Evolutionary conservation across 2,329 filamentous ascomycete genomes (phyloP).

Genomic region (Dothistroma pini): DNA sequence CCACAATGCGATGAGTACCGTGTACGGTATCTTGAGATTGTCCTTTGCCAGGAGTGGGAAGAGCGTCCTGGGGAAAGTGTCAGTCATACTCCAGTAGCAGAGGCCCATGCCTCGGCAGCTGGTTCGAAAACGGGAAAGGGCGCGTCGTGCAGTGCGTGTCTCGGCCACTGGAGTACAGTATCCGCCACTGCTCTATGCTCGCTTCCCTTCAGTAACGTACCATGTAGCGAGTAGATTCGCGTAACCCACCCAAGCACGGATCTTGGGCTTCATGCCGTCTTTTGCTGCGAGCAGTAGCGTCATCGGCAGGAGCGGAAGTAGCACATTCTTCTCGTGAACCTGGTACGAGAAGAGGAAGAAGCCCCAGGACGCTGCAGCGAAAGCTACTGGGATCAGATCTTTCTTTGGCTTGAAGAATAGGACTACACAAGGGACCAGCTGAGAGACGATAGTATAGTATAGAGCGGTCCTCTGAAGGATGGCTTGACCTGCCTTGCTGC

Average conservation of each 20-base stretch:
- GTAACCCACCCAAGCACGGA: conserved; percentile 90
- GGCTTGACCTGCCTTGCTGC: conserved; percentile 62
- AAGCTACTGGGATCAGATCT: conserved; percentile 70
- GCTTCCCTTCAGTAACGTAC: conserved; percentile 32
- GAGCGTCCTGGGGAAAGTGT: conserved; percentile 56
- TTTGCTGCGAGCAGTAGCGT: conserved; percentile 77
- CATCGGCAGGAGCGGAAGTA: conserved; percentile 90
- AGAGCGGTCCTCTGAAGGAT: conserved; percentile 75
- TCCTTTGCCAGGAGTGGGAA: conserved; percentile 86
- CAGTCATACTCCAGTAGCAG: not conserved
- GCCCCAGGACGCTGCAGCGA: conserved; percentile 85
- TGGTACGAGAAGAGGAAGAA: conserved; percentile 99
- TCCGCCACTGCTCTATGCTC: too few species aligned
- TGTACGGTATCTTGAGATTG: conserved; percentile 78
- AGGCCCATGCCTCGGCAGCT: not conserved
- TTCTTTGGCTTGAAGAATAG: conserved; percentile 76
- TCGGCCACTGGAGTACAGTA: too few species aligned
- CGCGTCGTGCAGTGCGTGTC: not conserved
- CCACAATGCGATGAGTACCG: conserved; percentile 81
- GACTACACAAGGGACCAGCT: conserved; percentile 73
- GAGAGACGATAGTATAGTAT: conserved; percentile 68
- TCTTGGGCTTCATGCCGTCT: conserved; percentile 70
- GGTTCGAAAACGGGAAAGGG: not conserved
- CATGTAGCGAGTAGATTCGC: conserved; percentile 84
- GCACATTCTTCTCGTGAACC: conserved; percentile 95